Percentiles rank a stretch among this genome's conserved stretches.
phyloP scores from a whole-genome alignment of 2,329 filamentous ascomycete genomes.

The Diaporthe sp. region DNA sequence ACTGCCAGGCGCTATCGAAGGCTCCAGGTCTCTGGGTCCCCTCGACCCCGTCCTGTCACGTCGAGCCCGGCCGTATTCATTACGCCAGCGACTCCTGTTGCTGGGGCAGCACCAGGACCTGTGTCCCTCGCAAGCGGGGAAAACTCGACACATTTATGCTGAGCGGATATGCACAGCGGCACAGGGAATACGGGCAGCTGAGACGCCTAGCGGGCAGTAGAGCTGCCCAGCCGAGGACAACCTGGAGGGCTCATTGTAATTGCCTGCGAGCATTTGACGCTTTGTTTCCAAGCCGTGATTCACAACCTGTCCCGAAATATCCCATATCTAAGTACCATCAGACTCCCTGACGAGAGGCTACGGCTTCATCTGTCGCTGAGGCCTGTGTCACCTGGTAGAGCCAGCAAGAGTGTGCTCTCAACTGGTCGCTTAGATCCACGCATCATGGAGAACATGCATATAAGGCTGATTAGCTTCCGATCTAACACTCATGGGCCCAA shows the following conservation, averaged over 20 bases:
- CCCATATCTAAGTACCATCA: background rate
- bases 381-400: background rate
- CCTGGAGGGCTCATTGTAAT: background rate
- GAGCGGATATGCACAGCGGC: background rate
- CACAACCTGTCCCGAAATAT: background rate
- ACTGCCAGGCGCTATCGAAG: background rate
- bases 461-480: too few species aligned
- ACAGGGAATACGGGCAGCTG: background rate
- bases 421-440: background rate
- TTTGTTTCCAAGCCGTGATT: background rate
- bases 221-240: background rate
- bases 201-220: background rate
- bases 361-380: background rate
- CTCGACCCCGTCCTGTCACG: background rate
- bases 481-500: background rate
- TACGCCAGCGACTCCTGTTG: background rate
- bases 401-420: too few species aligned
- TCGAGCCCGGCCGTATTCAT: background rate
- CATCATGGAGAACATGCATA: background rate
- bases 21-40: background rate
- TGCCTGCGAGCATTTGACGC: background rate
- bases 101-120: background rate
- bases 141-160: background rate
- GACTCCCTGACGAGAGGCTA: background rate
- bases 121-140: background rate